phyloP scores from a whole-genome alignment of 208 protist species.

The Crithidia bombi region DNA sequence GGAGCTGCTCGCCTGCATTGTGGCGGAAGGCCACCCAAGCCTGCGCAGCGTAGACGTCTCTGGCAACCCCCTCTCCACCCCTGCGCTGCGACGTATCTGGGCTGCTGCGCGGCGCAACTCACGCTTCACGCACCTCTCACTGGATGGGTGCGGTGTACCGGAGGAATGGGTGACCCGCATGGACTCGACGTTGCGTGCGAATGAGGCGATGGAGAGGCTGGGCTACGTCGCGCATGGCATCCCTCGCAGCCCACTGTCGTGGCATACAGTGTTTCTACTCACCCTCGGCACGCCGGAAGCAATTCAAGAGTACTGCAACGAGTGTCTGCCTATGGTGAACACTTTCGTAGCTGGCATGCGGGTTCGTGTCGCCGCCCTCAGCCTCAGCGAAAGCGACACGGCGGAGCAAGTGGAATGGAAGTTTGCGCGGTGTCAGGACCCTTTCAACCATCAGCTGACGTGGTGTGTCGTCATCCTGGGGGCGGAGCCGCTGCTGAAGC shows the following conservation, averaged over 20 bases:
- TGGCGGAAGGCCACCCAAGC: conserved; percentile 50
- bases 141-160: conserved; percentile 60
- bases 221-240: conserved; percentile 56
- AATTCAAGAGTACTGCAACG: conserved; percentile 52
- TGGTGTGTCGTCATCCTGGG: conserved; percentile 77
- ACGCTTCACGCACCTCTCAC: conserved; percentile 38
- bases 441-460: conserved; percentile 53
- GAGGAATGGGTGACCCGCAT: conserved; percentile 76
- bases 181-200: conserved; percentile 56
- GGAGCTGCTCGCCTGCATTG: conserved; percentile 58
- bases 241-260: conserved; percentile 41
- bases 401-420: conserved; percentile 60
- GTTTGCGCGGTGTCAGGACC: conserved; percentile 63
- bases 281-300: conserved; percentile 49
- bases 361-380: conserved; percentile 73
- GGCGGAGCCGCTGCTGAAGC: conserved; percentile 30
- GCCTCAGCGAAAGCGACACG: conserved; percentile 51
- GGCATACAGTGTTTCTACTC: conserved; percentile 77
- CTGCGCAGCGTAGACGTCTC: conserved; percentile 68
- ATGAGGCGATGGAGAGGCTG: conserved; percentile 47
- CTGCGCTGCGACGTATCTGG: conserved; percentile 72
- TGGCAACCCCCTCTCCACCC: conserved; percentile 70
- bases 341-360: conserved; percentile 62
- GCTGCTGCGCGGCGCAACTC: conserved; percentile 46
- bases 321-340: conserved; percentile 61